Conservation (phyloP, 176 grass and related monocot species). For the Triticum dicoccoides region DNA sequence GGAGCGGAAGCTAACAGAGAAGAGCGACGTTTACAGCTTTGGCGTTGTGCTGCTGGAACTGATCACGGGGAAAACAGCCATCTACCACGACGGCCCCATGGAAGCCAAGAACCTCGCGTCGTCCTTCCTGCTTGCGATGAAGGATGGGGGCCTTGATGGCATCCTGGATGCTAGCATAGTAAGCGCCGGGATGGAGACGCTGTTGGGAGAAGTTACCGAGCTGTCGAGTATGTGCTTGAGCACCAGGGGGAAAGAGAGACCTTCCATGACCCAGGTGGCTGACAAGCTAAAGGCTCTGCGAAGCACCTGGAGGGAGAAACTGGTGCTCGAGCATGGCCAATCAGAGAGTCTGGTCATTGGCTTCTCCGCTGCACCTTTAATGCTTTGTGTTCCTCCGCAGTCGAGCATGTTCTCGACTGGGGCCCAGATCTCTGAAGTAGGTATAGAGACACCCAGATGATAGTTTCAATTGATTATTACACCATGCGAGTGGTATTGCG, state of each 20-base stretch:
- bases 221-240: not conserved
- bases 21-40: not conserved
- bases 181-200: not conserved
- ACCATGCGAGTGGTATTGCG: not conserved
- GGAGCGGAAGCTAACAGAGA: not conserved
- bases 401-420: not conserved
- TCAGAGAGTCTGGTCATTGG: not conserved
- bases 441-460: conserved; percentile 2
- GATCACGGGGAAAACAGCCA: not conserved
- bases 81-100: not conserved
- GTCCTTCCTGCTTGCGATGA: not conserved
- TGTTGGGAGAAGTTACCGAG: not conserved
- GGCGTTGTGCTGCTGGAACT: not conserved
- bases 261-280: not conserved
- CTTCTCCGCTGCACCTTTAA: not conserved
- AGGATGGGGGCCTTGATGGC: not conserved
- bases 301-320: not conserved
- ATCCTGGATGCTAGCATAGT: not conserved
- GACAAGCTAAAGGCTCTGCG: not conserved
- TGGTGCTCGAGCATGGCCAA: not conserved
- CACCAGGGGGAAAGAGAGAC: not conserved
- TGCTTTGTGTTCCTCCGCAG: not conserved
- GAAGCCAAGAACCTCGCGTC: not conserved
- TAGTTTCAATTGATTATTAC: not conserved
- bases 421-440: not conserved